Evolutionary conservation across 2,329 filamentous ascomycete species (phyloP).

Genomic region (Diplodia mutila): DNA sequence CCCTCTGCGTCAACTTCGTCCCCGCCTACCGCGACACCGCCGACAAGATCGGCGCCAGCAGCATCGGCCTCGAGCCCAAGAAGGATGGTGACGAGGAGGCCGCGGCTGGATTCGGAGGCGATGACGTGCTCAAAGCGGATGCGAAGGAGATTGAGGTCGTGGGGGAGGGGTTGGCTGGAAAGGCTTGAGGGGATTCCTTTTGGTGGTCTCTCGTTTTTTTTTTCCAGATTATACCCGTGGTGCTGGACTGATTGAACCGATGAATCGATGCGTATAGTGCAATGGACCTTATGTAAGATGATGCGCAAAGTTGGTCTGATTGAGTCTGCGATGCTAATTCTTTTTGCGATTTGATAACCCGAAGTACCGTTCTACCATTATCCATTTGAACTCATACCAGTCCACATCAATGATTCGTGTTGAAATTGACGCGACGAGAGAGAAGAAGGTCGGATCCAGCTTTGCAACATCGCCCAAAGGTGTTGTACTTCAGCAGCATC

Average conservation of each 20-base stretch:
- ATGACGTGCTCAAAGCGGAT: slow-evolving; percentile 34
- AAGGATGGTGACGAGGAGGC: slow-evolving; percentile 37
- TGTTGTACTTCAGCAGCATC: no score
- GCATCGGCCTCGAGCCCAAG: slow-evolving; percentile 47
- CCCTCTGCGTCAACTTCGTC: slow-evolving; percentile 63
- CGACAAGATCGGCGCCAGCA: slow-evolving; percentile 57
- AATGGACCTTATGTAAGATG: background rate
- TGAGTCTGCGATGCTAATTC: no score
- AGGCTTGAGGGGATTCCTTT: slow-evolving; percentile 26
- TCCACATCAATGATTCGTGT: no score
- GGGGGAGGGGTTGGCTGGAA: slow-evolving; percentile 39
- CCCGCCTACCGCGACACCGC: slow-evolving; percentile 65
- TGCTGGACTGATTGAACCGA: no score
- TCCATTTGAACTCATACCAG: no score
- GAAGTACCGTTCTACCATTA: no score
- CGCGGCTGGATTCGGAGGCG: slow-evolving; percentile 35
- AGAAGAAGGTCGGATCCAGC: no score
- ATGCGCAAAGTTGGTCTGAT: background rate
- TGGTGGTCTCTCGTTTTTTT: background rate
- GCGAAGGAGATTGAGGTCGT: slow-evolving; percentile 41
- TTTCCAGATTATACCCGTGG: background rate
- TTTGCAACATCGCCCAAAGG: no score
- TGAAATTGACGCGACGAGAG: no score
- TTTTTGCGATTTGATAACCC: no score
- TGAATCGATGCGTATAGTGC: background rate